Percentiles rank a stretch among this genome's conserved stretches.
Evolutionary conservation across 768 basidiomycete species (phyloP).

Genomic region (Trametes maxima): DNA sequence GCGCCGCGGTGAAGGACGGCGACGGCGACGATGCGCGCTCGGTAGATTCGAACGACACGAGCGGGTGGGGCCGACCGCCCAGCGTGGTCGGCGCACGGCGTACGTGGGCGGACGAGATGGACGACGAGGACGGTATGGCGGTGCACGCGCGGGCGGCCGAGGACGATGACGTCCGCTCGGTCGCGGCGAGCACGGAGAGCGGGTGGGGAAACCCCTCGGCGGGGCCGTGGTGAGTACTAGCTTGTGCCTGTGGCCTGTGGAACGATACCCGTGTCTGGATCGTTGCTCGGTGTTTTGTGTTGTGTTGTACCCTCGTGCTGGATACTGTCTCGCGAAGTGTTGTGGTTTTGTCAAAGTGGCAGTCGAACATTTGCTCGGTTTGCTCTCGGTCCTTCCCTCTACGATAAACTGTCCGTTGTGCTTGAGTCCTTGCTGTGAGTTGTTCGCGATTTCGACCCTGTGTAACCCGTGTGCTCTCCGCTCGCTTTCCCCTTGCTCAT

Average conservation of each 20-base stretch:
- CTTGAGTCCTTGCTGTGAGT: not conserved
- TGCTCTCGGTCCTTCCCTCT: not conserved
- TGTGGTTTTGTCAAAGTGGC: not conserved
- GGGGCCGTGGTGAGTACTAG: constrained; percentile 19
- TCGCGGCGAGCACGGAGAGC: constrained; percentile 14
- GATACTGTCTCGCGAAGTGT: not conserved
- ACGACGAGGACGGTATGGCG: constrained; percentile 1
- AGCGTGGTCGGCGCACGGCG: not conserved
- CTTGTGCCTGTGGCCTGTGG: not conserved
- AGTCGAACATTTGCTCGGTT: not conserved
- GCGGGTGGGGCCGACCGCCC: constrained; percentile 14
- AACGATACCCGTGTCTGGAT: not conserved
- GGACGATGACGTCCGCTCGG: constrained; percentile 12
- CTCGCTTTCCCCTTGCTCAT: too few species aligned
- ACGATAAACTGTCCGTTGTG: not conserved
- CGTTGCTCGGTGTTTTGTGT: not conserved
- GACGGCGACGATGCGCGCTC: constrained; percentile 2
- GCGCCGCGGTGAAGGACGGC: not conserved
- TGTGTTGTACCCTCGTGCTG: not conserved
- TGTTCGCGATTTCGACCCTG: too few species aligned
- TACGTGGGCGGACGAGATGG: constrained; percentile 7
- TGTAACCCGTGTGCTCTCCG: too few species aligned
- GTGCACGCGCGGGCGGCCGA: not conserved
- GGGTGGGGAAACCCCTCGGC: constrained; percentile 21
- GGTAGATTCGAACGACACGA: constrained; percentile 4